Evolutionary conservation across 768 basidiomycete species (phyloP), one percentile per base, ranked within the genome.

Genomic region (Rhodotorula taiwanensis): DNA sequence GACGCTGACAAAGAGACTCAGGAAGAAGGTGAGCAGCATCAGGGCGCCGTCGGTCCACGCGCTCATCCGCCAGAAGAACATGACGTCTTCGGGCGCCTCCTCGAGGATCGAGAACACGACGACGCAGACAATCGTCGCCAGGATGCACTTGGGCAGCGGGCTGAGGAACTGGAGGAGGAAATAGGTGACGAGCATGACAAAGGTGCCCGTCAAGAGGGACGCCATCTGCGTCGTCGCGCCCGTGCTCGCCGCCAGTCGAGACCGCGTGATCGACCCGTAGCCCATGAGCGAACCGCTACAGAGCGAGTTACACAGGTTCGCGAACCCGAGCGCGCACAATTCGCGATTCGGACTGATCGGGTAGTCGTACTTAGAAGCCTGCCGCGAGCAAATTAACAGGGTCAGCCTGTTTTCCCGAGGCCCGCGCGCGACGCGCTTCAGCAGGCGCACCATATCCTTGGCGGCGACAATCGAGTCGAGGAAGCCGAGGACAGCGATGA

Each of bases 381-480:
- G 53, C 8, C 15, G 7, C 25, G 28, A 36, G 23, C 3, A 1
- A 9, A 45, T 30, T 18, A 9, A 13, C 11, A 4, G 16, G 20
- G 31, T 23, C 13, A 5, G 27, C 18, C 43, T n/a, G 13, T 44
- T 44, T 44, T 21, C 13, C 20, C 41, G 11, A 20, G 36, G 36
- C 16, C 36, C 16, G 36, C 9, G 36, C 16, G 10, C 10, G 16
- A 39, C 36, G 36, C 9, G 10, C 9, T 9, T 21, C n/a, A 36
- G 21, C 31, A 21, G 31, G 21, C 36, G 30, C 6, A 43, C 56
- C 45, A 48, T 42, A 74, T 97, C 92, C 72, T 98, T 95, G 4
- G 94, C 94, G 1, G 92, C 88, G 4, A 92, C 90, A 65, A 95
- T 91, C 64, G 87, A 89, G 74, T 99, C 94, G 53, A 99, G 78